Base-by-base conservation (phyloP, 495 filamentous ascomycete genomes). In the Annulohypoxylon nitens region DNA sequence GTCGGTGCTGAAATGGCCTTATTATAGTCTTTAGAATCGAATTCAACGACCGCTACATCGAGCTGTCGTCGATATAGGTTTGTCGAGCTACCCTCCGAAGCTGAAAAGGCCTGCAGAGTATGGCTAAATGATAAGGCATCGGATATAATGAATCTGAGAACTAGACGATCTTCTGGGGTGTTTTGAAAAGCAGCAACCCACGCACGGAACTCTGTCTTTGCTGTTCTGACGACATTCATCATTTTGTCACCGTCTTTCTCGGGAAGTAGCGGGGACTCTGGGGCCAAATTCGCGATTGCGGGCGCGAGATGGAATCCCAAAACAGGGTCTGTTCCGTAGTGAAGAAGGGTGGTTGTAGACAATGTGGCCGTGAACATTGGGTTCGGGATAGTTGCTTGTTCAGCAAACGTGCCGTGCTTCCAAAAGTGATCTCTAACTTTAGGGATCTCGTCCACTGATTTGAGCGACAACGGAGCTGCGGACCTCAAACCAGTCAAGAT, bases 121-220 rank as follows among this genome's bases (percentile, higher is more conserved):
- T 80, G 54, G 4, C 64, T 58, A 10, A 79, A 72, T 3, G 64
- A 39, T 26, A 80, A 30, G 9, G 66, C 72, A n/a, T 80, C 76
- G 0, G 75, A 74, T 12, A 73, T 65, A 6, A 70, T 48, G 50
- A 75, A 80, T 4, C 78, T 69, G 2, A 75, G 37, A 6, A 39
- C 71, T 0, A 75, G 34, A 16, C 23, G 20, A 3, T 14, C 14
- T 16, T 68, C 47, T 14, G 45, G 18, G 3, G 67, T 60, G 2
- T 68, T 54, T n/a, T 64, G 60, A 64, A 83, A 81, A 0, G 82
- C 77, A 16, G 64, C 41, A 1, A 68, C 72, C 83, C 82, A 83
- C 14, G 71, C 69, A 11, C 47, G n/a, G 33, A 82, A 83, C 61
- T 82, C 75, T 37, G 73, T 25, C 45, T 66, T 70, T 0, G 80